Conservation (phyloP, 495 filamentous ascomycete species). For the Aspergillus cristatus region DNA sequence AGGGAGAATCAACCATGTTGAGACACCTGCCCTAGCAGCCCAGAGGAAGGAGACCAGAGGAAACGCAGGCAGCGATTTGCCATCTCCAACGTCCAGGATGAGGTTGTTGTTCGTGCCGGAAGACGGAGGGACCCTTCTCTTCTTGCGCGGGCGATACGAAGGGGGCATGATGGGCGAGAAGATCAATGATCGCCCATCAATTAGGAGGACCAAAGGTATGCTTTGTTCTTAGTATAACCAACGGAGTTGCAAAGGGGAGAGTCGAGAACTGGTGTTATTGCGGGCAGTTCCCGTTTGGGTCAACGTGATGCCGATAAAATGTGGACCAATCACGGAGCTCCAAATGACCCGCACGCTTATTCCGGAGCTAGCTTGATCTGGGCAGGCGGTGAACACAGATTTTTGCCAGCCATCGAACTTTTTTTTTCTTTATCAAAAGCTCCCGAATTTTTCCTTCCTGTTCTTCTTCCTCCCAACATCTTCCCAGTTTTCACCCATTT, state of each 20-base stretch:
- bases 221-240: too few species aligned
- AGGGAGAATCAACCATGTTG: conserved; percentile 89
- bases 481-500: conserved; percentile 7
- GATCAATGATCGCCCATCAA: conserved; percentile 21
- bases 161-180: conserved; percentile 25
- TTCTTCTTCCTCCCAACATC: conserved; percentile 8
- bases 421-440: conserved; percentile 29
- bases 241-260: too few species aligned
- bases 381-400: conserved; percentile 18
- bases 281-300: background rate
- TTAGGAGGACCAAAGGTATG: conserved; percentile 5
- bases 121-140: conserved; percentile 40
- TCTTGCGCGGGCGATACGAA: conserved; percentile 51
- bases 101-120: conserved; percentile 44
- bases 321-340: background rate
- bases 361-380: conserved; percentile 5
- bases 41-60: conserved; percentile 87
- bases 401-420: conserved; percentile 27
- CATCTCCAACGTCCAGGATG: conserved; percentile 31
- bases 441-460: conserved; percentile 17
- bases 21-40: conserved; percentile 72
- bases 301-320: background rate
- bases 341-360: conserved; percentile 14
- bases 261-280: conserved; percentile 1
- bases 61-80: conserved; percentile 51